Percentiles rank a stretch among this genome's conserved stretches.
Evolutionary conservation across 768 basidiomycete genomes (phyloP).

Genomic region (Mrakia blollopis): DNA sequence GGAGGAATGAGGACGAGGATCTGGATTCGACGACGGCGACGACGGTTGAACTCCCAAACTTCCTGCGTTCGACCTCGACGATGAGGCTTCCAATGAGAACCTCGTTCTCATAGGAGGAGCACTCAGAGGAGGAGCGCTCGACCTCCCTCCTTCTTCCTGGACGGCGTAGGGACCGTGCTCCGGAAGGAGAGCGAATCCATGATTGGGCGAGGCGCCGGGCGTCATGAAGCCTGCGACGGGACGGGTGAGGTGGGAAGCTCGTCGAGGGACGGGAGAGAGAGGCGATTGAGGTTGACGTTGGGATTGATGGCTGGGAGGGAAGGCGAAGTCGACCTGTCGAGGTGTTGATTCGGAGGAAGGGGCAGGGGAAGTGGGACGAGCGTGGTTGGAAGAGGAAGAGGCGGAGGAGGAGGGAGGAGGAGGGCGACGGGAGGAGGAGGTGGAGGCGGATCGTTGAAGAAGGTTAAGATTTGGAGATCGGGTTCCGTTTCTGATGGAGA

Average conservation of each 20-base stretch:
- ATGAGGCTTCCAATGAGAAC: neutral
- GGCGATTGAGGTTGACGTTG: neutral
- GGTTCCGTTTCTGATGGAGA: neutral
- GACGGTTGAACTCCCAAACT: neutral
- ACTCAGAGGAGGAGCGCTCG: neutral
- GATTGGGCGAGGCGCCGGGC: neutral
- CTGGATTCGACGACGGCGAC: neutral
- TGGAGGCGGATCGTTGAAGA: neutral
- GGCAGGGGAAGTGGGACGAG: neutral
- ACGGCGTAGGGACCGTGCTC: neutral
- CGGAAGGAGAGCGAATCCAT: neutral
- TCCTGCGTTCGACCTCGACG: neutral
- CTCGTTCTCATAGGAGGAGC: neutral
- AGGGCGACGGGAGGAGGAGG: slow-evolving; percentile 4
- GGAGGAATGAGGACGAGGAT: neutral
- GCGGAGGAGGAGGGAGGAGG: neutral
- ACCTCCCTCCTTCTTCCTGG: neutral
- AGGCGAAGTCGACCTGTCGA: neutral
- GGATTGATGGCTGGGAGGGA: neutral
- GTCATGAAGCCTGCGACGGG: neutral
- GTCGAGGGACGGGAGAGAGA: neutral
- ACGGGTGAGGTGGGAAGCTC: neutral
- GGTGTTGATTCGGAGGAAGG: neutral
- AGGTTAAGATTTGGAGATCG: neutral
- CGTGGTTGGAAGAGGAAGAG: neutral